A percentile compares a stretch with the other conserved stretches of the same genome.
These are phyloP conservation scores for Phaseolus coccineus DNA, from an alignment of 331 rosid species.

Conservation along the genomic window DNA sequence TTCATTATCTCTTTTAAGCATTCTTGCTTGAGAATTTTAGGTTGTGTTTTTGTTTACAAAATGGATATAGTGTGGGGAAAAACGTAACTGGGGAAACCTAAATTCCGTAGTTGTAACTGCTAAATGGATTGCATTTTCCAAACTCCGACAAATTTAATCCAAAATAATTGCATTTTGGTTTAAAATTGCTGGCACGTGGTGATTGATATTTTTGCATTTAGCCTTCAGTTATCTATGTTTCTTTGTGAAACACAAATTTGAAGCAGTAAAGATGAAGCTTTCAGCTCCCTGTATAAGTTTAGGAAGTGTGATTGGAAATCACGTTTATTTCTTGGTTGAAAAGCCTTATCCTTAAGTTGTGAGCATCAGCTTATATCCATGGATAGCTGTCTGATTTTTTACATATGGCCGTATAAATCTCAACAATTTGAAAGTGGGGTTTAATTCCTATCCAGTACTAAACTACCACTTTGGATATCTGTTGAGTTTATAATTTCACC, in stretches of 20 bases:
- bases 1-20: background rate
- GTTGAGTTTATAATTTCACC: slow-evolving; percentile 11
- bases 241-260: slow-evolving; percentile 6
- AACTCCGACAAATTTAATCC: background rate
- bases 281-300: slow-evolving; percentile 18
- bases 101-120: background rate
- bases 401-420: slow-evolving; percentile 19
- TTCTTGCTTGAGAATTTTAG: slow-evolving; percentile 15
- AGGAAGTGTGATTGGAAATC: slow-evolving; percentile 10
- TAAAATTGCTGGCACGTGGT: slow-evolving; percentile 28
- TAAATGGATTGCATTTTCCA: background rate
- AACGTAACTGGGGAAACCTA: background rate
- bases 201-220: background rate
- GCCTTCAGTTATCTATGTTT: background rate
- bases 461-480: slow-evolving; percentile 32
- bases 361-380: slow-evolving; percentile 18
- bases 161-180: slow-evolving; percentile 6
- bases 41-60: slow-evolving; percentile 8
- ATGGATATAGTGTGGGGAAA: background rate
- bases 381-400: slow-evolving; percentile 36
- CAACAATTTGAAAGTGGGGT: slow-evolving; percentile 30
- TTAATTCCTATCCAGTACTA: slow-evolving; percentile 14
- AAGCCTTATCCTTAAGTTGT: slow-evolving; percentile 12
- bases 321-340: slow-evolving; percentile 20
- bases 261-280: slow-evolving; percentile 1